Conservation (phyloP, 1,284 basidiomycete genomes). For the Malassezia brasiliensis region DNA sequence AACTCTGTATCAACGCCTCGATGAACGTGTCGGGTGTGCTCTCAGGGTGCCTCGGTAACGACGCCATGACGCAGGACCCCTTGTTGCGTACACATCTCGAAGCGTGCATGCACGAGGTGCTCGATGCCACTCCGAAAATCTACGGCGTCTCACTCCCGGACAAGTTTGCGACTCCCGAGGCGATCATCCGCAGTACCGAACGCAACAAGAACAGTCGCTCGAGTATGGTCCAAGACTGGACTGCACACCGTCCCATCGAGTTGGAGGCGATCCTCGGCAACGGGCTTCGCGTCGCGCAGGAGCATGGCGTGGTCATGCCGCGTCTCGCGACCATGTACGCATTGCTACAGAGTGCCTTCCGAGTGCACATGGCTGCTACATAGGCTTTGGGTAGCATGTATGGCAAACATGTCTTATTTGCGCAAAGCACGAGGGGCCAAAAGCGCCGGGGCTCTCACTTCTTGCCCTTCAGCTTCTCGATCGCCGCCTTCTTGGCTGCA, state of each 20-base stretch:
- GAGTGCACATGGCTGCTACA: not conserved
- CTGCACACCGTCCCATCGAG: constrained; percentile 48
- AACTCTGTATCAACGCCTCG: constrained; percentile 50
- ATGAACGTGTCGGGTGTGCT: constrained; percentile 51
- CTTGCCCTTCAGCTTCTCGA: constrained; percentile 28
- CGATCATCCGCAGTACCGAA: constrained; percentile 48
- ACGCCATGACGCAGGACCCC: constrained; percentile 48
- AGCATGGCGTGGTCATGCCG: constrained; percentile 48
- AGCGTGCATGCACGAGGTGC: constrained; percentile 50
- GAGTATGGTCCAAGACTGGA: constrained; percentile 51
- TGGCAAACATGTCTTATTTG: not conserved
- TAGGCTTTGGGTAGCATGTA: not conserved
- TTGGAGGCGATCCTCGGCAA: constrained; percentile 49
- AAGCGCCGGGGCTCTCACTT: constrained; percentile 22
- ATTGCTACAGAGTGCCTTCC: constrained; percentile 42
- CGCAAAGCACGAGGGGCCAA: not conserved
- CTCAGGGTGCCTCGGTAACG: constrained; percentile 49
- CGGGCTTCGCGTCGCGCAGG: constrained; percentile 46
- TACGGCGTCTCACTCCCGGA: constrained; percentile 46
- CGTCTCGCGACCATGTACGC: constrained; percentile 50
- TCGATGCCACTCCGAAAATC: constrained; percentile 46
- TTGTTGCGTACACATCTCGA: constrained; percentile 47
- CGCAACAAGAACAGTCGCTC: constrained; percentile 49
- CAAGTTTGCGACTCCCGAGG: constrained; percentile 48
- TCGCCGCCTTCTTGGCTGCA: constrained; percentile 35